Percentiles rank a stretch among this genome's conserved stretches.
Evolutionary conservation across 805 yeast species (phyloP).

Genomic region (Pichia ethanolica): DNA sequence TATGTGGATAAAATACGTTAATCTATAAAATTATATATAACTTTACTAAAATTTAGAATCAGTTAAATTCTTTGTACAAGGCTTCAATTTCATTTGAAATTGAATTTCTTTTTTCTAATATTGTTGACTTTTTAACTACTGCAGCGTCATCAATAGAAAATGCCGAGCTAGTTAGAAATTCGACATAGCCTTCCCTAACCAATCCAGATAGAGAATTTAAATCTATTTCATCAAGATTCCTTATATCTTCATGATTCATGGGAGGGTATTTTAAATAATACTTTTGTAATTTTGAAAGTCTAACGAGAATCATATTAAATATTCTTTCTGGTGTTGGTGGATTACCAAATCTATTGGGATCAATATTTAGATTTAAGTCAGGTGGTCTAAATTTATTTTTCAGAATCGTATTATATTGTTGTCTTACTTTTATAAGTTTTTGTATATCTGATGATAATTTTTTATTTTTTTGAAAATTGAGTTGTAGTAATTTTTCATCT

Average conservation of each 20-base stretch:
- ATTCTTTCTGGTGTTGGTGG: constrained; percentile 16
- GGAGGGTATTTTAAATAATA: constrained; percentile 14
- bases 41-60: neutral
- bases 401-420: constrained; percentile 10
- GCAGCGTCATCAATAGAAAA: constrained; percentile 15
- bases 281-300: constrained; percentile 11
- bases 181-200: constrained; percentile 12
- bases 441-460: neutral
- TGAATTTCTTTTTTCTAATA: constrained; percentile 4
- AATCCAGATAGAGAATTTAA: neutral
- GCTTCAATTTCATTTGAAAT: constrained; percentile 6
- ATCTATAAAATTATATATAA: neutral
- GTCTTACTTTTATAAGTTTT: constrained; percentile 6
- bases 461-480: neutral
- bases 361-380: constrained; percentile 5
- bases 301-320: constrained; percentile 12
- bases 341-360: constrained; percentile 18
- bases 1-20: constrained; percentile 2
- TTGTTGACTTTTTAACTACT: constrained; percentile 6
- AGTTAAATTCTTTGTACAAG: neutral
- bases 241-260: constrained; percentile 13
- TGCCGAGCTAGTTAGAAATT: constrained; percentile 9
- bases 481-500: neutral
- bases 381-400: constrained; percentile 14
- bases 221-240: constrained; percentile 11